Evolutionary conservation across 139 green algal species (phyloP), one percentile per base, ranked within the genome.

Genomic region (Picochlorum sp.): DNA sequence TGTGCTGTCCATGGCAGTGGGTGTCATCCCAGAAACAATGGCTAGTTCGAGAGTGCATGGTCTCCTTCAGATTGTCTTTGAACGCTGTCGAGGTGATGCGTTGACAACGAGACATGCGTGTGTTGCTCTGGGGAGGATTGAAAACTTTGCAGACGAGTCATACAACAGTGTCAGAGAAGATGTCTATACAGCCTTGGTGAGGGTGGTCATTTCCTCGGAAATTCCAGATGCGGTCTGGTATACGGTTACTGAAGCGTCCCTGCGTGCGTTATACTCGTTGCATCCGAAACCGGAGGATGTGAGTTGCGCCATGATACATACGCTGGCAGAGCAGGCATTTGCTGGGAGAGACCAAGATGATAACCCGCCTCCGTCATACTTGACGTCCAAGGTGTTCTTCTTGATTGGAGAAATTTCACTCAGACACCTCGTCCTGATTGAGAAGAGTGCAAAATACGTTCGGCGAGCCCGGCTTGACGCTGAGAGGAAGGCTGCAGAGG

Each of bases 241-340:
- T 49, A 74, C 78, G 1, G 85, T 73, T 1, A 84, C 86, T 1
- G 87, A 95, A 73, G 82, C 85, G 6, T 78, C 80, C 4, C 50
- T 96, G 0, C 65, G 30, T 8, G 86, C 90, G 0, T 15, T 97
- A 6, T 96, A 96, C 69, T 55, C 65, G 3, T 73, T 97, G 67
- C 84, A 94, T 70, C 86, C 82, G 1, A 26, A 74, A 0, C 90
- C 90, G 1, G 78, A 91, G 61, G 62, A 45, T 41, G 52, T 90
- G 34, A 51, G 44, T 7, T 72, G 52, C 3, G 72, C 66, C 4
- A 57, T 90, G 4, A 54, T 95, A 56, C 54, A 70, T 41, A 54
- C 45, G 9, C 49, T 83, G 71, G 82, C 74, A 11, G 7, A 62
- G 20, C 16, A 38, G 21, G 10, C 37, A 11, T 38, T 41, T 24